Conservation (phyloP, 371 early-diverging fungal genomes). For the Lichtheimia ramosa region DNA sequence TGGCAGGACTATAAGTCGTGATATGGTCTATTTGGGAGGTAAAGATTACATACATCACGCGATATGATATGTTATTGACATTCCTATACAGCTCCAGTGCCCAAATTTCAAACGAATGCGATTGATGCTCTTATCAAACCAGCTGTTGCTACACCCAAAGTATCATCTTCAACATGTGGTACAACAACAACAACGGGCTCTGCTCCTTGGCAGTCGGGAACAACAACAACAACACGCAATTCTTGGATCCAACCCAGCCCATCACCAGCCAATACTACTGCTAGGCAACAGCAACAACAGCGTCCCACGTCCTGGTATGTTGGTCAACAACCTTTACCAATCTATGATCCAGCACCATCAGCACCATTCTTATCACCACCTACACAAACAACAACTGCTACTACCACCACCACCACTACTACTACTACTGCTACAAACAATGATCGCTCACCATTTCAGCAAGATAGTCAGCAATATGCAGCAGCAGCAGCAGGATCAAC, state of each 20-base stretch:
- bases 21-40: constrained; percentile 48
- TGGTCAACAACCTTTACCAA: constrained; percentile 5
- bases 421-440: background rate
- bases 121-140: constrained; percentile 40
- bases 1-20: constrained; percentile 43
- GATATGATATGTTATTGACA: background rate
- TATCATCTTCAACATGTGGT: background rate
- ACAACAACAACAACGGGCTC: constrained; percentile 3
- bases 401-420: background rate
- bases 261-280: background rate
- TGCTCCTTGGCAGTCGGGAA: constrained; percentile 8
- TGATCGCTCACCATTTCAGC: too few species aligned
- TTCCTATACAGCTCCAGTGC: constrained; percentile 34
- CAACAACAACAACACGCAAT: constrained; percentile 19
- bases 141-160: constrained; percentile 1
- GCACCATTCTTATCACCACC: constrained; percentile 9
- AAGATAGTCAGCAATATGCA: background rate
- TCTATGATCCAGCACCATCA: background rate
- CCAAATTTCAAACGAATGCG: constrained; percentile 37
- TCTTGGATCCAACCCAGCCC: constrained; percentile 12
- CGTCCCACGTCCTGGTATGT: constrained; percentile 17
- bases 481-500: background rate
- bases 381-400: background rate
- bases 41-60: background rate
- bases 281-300: constrained; percentile 2